Percentiles rank a stretch among this genome's conserved stretches.
Conservation (phyloP, 495 filamentous ascomycete genomes). For the Penicillium mononematosum region DNA sequence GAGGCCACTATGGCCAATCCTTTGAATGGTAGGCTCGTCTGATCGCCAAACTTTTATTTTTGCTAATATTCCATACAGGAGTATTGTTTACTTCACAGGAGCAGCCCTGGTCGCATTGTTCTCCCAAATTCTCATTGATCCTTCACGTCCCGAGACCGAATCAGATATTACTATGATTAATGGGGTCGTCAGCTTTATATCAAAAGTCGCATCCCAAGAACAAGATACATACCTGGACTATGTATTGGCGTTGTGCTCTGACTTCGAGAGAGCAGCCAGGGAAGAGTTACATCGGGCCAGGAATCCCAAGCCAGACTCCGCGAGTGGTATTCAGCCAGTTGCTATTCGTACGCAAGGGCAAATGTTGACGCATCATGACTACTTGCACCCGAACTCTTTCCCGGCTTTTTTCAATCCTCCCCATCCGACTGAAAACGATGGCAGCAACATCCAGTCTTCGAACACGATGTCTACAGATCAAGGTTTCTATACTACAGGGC, state of each 20-base stretch:
- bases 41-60: not conserved
- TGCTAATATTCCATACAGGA: constrained; percentile 12
- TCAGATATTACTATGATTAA: constrained; percentile 14
- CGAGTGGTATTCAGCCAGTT: not conserved
- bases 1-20: constrained; percentile 4
- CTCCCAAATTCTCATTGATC: constrained; percentile 8
- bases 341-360: not conserved
- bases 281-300: constrained; percentile 2
- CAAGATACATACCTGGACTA: constrained; percentile 25
- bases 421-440: not conserved
- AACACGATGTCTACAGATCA: not conserved
- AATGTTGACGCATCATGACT: not conserved
- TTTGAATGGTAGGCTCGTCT: constrained; percentile 14
- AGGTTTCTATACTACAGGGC: not conserved
- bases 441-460: not conserved
- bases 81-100: constrained; percentile 23
- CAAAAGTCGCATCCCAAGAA: constrained; percentile 16
- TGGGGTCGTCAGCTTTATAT: constrained; percentile 8
- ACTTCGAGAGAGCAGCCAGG: constrained; percentile 12
- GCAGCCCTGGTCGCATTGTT: constrained; percentile 18
- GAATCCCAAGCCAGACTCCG: not conserved
- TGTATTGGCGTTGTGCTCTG: constrained; percentile 19
- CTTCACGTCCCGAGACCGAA: constrained; percentile 4
- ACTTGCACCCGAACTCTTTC: not conserved
- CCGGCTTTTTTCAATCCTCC: not conserved